Conservation (phyloP, 2,329 filamentous ascomycete genomes). For the Colletotrichum eremochloae region DNA sequence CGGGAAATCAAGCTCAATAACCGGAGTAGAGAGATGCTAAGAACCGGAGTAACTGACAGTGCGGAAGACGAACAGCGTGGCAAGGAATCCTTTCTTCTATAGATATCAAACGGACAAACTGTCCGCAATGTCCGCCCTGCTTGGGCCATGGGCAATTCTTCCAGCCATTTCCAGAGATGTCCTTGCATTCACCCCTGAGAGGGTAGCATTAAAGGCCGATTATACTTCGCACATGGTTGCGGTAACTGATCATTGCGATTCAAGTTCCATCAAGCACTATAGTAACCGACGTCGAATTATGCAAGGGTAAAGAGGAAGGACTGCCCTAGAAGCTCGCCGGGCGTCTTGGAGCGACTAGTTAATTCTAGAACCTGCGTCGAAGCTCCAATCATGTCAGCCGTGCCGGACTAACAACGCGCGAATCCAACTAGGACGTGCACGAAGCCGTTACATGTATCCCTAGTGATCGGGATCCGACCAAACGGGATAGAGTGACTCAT, state of each 20-base stretch:
- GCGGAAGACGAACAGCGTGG: not conserved
- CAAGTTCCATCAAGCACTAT: not conserved
- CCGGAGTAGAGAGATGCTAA: not conserved
- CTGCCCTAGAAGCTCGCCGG: not conserved
- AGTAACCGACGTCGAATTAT: no score
- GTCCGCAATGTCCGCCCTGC: not conserved
- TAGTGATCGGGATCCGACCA: not conserved
- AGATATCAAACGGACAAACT: not conserved
- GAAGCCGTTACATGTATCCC: not conserved
- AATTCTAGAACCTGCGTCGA: conserved; percentile 13
- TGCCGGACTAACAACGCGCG: not conserved
- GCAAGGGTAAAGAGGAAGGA: not conserved
- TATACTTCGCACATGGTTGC: not conserved
- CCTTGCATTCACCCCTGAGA: not conserved
- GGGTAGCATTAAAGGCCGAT: no score
- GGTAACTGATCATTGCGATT: not conserved
- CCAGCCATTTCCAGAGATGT: not conserved
- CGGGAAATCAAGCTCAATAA: not conserved
- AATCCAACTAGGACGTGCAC: conserved; percentile 6
- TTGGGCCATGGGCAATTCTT: not conserved
- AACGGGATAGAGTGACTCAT: not conserved
- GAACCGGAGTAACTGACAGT: not conserved
- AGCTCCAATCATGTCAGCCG: conserved; percentile 21
- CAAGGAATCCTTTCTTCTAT: not conserved
- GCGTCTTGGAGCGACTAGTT: not conserved